Evolutionary conservation across 192 early-diverging fungal genomes (phyloP).

Genomic region (Radiomyces spectabilis): DNA sequence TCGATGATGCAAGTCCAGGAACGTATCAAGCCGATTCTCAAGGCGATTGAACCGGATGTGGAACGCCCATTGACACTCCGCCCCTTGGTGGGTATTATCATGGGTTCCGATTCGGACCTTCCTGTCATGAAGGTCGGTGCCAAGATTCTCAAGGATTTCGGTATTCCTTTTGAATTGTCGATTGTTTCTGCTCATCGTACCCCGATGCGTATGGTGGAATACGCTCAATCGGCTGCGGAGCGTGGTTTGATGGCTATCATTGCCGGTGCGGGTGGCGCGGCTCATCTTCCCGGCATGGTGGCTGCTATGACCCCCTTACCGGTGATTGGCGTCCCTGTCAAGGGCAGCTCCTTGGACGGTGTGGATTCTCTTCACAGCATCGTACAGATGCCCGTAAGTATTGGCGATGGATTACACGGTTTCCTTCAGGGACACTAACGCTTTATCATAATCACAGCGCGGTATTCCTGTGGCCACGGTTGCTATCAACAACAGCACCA

Average conservation of each 20-base stretch:
- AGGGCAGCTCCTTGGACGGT: conserved; percentile 86
- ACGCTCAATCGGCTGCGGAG: conserved; percentile 77
- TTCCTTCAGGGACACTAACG: not conserved
- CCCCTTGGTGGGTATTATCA: conserved; percentile 94
- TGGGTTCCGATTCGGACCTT: conserved; percentile 98
- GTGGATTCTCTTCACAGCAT: conserved; percentile 97
- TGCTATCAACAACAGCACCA: conserved; percentile 96
- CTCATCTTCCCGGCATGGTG: conserved; percentile 98
- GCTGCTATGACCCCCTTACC: conserved; percentile 95
- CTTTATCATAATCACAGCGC: conserved; percentile 47
- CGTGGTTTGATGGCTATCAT: conserved; percentile 96
- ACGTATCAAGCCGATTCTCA: conserved; percentile 52
- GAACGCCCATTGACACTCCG: conserved; percentile 36
- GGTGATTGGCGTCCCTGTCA: conserved; percentile 96
- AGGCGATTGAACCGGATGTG: conserved; percentile 50
- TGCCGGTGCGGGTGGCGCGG: conserved; percentile 97
- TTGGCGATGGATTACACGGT: not conserved
- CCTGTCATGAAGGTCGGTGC: conserved; percentile 91
- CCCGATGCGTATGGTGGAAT: conserved; percentile 87
- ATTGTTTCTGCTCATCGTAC: conserved; percentile 98
- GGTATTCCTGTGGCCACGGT: conserved; percentile 98
- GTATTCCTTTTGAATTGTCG: conserved; percentile 92
- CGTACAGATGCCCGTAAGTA: conserved; percentile 96
- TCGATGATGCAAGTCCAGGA: conserved; percentile 72
- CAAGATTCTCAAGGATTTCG: conserved; percentile 80